Evolutionary conservation across 2,329 filamentous ascomycete genomes (phyloP), one percentile per base, ranked within the genome.

Genomic region (Colletotrichum tamarilloi): DNA sequence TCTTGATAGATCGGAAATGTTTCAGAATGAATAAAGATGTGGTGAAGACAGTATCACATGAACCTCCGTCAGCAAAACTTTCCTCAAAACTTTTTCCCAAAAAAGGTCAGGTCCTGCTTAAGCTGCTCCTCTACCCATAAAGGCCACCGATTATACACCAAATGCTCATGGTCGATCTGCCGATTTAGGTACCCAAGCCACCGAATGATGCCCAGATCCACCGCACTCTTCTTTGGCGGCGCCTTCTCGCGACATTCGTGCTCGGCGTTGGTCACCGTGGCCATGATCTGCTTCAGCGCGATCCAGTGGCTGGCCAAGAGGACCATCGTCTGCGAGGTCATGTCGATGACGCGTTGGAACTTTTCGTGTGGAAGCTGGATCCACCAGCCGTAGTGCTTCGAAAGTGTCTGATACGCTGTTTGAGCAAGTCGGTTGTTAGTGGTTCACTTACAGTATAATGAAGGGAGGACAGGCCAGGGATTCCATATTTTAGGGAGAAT

Each of bases 241-340:
- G 76, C 38, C 74, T 81, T 83, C 53, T 79, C 76, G 35, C 80
- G 76, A 26, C 79, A 79, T 38, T 76, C 75, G 59, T 80, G 76
- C 76, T 88, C 86, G 42, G 77, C 77, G 65, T 85, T 81, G 2
- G 82, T 86, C 70, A 89, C 86, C 24, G 83, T 82, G 2, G 81
- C 80, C 87, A 90, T 89, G 77, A 90, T 85, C 79, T 88, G 85
- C 77, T 88, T 86, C 57, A 90, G 76, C 8, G 86, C 83, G 62
- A 90, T 85, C 87, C 88, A 90, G 79, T 90, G 88, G 63, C 87
- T 76, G 42, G 85, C 85, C 55, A 90, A 81, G 35, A 90, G 79
- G 53, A 86, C 68, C 70, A 85, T 84, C 19, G 84, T 84, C 76
- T 87, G 87, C 76, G 85, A 86, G 32, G 76, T 75, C 32, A 84